Conservation (phyloP, 257 asterid species). For the Solanum raphanifolium region DNA sequence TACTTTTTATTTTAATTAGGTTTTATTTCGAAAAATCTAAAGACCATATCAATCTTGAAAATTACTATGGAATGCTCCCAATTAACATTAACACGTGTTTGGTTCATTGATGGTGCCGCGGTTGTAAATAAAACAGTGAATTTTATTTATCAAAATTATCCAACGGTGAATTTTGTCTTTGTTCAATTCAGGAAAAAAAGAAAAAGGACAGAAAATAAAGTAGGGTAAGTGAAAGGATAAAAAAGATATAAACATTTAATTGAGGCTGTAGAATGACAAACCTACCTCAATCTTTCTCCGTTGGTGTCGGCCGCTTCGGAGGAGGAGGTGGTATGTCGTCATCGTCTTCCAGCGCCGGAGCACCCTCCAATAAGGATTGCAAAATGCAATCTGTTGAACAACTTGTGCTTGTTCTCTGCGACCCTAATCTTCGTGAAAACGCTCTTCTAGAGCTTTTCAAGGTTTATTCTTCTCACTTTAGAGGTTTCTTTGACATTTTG, state of each 20-base stretch:
- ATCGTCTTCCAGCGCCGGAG: slow-evolving; percentile 6
- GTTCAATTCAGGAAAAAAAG: not conserved
- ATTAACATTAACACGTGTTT: not conserved
- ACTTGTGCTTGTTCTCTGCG: slow-evolving; percentile 15
- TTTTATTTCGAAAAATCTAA: not conserved
- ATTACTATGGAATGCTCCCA: not conserved
- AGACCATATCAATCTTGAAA: not conserved
- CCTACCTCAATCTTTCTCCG: slow-evolving; percentile 22
- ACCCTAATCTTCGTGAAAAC: slow-evolving; percentile 5
- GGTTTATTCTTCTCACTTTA: not conserved
- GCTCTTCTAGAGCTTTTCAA: slow-evolving; percentile 15
- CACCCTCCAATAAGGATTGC: slow-evolving; percentile 33
- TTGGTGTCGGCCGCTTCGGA: slow-evolving; percentile 18
- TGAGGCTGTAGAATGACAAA: slow-evolving; percentile 16
- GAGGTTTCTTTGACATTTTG: not conserved
- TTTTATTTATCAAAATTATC: not conserved
- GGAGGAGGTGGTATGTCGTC: not conserved
- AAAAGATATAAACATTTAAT: not conserved
- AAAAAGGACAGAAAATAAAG: not conserved
- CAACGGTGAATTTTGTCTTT: not conserved
- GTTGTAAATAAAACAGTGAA: not conserved
- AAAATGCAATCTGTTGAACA: slow-evolving; percentile 51
- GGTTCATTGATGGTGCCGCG: not conserved
- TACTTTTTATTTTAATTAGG: not conserved
- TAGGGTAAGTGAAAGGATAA: not conserved